Base-by-base conservation (phyloP, 1,284 basidiomycete genomes). In the Stygiomarasmius scandens region DNA sequence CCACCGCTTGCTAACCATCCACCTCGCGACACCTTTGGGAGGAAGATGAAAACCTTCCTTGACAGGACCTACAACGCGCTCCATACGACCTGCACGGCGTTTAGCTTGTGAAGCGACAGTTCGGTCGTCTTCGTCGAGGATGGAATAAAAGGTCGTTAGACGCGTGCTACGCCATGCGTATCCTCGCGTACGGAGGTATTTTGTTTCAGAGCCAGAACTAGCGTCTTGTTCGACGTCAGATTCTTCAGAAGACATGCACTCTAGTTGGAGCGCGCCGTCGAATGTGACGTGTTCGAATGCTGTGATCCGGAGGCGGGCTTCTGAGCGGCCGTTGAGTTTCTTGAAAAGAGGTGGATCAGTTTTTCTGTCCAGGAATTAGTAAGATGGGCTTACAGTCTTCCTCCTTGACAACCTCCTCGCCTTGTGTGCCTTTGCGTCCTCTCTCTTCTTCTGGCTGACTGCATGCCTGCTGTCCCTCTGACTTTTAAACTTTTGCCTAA, bases 211-310 rank as follows among this genome's bases (percentile, higher is more conserved):
- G n/a, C n/a, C n/a, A 32, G 38, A 41, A 16, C 14, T n/a, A 0
- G 66, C 65, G 54, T 75, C 73, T 23, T 71, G 69, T 49, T 85
- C 86, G 44, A 71, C 73, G 57, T 84, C 82, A 14, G 89, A 90
- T 66, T 90, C 88, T 61, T 90, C 88, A 27, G 85, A 87, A 16
- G 89, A 90, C 85, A 91, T 89, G 67, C 88, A 91, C 48, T 90
- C 89, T 16, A 82, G 61, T 58, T 87, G 83, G 54, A 90, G 71
- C 8, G 89, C 87, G 16, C 81, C 80, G 63, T 89, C 86, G 65
- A 90, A 90, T 14, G 73, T 77, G 11, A 82, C 73, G 67, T 88
- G 82, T 52, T 83, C 77, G 58, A 87, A 86, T 0, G 66, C 72
- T 25, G 70, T 69, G 22, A 83, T 68, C 52, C 77, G 80, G 62